A percentile compares a stretch with the other conserved stretches of the same genome.
phyloP scores from a whole-genome alignment of 1,284 basidiomycete genomes.

The Golubevia pallescens region DNA sequence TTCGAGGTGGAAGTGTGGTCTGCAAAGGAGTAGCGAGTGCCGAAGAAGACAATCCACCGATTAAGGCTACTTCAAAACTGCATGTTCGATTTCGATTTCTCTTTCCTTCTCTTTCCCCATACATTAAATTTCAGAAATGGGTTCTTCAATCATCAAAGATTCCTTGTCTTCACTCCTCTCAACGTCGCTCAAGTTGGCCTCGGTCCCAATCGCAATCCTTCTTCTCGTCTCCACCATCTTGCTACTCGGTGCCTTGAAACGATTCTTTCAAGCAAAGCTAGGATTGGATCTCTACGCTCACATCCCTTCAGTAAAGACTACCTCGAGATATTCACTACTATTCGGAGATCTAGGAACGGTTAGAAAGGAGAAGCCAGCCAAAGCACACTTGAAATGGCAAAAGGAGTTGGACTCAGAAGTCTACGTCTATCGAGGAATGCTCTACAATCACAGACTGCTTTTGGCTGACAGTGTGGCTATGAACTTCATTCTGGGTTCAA shows the following conservation, averaged over 20 bases:
- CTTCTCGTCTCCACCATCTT: neutral
- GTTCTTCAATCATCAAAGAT: too few relatives aligned
- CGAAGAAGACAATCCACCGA: too few relatives aligned
- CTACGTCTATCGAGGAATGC: constrained; percentile 49
- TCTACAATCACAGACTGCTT: constrained; percentile 43
- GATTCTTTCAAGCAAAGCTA: constrained; percentile 13
- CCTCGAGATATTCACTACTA: constrained; percentile 16
- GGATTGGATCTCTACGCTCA: constrained; percentile 24
- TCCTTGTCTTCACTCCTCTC: too few relatives aligned
- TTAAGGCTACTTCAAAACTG: too few relatives aligned
- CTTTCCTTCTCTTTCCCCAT: too few relatives aligned
- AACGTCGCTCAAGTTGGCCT: constrained; percentile 9
- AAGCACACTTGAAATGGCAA: constrained; percentile 24
- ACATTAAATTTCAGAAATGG: too few relatives aligned
- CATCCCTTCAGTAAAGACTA: constrained; percentile 15
- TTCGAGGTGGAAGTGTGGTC: too few relatives aligned
- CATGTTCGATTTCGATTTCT: too few relatives aligned
- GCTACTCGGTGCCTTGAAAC: neutral
- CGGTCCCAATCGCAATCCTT: constrained; percentile 4
- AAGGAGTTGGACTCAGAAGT: constrained; percentile 22
- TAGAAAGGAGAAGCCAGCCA: constrained; percentile 18
- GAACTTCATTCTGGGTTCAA: constrained; percentile 31
- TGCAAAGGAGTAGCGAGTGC: too few relatives aligned
- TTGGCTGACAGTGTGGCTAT: constrained; percentile 49
- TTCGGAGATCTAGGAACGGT: constrained; percentile 24